phyloP scores from a whole-genome alignment of 441 rosid genomes.

The Gossypium davidsonii region DNA sequence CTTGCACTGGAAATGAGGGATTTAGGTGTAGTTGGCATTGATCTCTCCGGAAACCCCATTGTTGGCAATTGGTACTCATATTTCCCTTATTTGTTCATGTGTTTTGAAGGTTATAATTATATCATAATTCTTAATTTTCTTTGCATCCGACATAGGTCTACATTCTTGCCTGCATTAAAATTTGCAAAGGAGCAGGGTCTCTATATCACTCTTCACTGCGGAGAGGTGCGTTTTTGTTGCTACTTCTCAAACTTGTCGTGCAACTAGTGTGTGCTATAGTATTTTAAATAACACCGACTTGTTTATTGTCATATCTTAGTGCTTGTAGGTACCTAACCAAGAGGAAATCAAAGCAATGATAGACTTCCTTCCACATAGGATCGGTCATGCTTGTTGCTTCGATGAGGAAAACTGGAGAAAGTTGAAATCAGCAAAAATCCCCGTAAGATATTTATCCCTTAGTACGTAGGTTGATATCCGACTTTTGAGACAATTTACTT shows the following conservation, averaged over 20 bases:
- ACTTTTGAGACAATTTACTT: background rate
- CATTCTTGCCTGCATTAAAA: conserved; percentile 75
- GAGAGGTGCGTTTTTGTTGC: conserved; percentile 62
- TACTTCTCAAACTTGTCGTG: background rate
- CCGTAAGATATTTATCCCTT: conserved; percentile 35
- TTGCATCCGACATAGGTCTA: conserved; percentile 16
- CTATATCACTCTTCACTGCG: conserved; percentile 80
- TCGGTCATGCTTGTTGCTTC: conserved; percentile 86
- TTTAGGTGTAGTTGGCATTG: conserved; percentile 77
- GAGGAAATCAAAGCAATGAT: conserved; percentile 78
- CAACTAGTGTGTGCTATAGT: conserved; percentile 1
- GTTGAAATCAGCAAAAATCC: conserved; percentile 55
- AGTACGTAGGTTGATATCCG: background rate
- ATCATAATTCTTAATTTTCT: conserved; percentile 10
- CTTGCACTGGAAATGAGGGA: conserved; percentile 84
- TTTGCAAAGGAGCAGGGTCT: conserved; percentile 74
- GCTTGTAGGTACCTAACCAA: conserved; percentile 78
- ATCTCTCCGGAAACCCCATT: conserved; percentile 89
- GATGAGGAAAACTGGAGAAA: conserved; percentile 53
- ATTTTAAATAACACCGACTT: conserved; percentile 23
- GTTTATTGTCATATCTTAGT: conserved; percentile 53
- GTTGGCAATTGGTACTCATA: conserved; percentile 73
- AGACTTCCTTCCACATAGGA: conserved; percentile 72
- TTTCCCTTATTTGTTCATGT: background rate
- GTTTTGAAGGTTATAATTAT: background rate